These are phyloP conservation scores for Teratosphaeria zuluensis DNA, from an alignment of 2,329 filamentous ascomycete genomes.

Conservation along the genomic window DNA sequence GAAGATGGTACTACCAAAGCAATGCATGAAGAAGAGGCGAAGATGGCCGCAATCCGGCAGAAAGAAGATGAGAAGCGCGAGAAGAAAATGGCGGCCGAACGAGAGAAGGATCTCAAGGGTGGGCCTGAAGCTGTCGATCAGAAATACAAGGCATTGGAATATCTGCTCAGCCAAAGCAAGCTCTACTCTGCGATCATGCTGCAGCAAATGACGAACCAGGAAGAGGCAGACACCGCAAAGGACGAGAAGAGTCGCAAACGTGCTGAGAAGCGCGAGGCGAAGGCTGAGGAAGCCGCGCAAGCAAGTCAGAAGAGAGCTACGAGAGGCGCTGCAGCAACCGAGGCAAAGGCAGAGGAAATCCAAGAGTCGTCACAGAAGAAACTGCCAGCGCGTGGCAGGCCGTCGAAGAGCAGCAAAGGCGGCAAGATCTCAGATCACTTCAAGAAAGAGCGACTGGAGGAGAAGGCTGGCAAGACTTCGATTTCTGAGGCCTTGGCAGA, in stretches of 20 bases:
- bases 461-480: slow-evolving; percentile 42
- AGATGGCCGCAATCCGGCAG: slow-evolving; percentile 33
- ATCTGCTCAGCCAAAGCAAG: slow-evolving; percentile 44
- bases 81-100: slow-evolving; percentile 33
- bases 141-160: slow-evolving; percentile 44
- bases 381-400: slow-evolving; percentile 19
- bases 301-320: slow-evolving; percentile 39
- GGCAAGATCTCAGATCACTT: slow-evolving; percentile 51
- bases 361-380: slow-evolving; percentile 13
- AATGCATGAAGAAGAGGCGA: slow-evolving; percentile 38
- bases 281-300: slow-evolving; percentile 37
- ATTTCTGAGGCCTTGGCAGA: slow-evolving; percentile 50
- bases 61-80: slow-evolving; percentile 38
- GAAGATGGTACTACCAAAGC: slow-evolving; percentile 26
- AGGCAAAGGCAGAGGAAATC: slow-evolving; percentile 14
- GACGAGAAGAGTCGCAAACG: slow-evolving; percentile 37
- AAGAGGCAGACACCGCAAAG: slow-evolving; percentile 37
- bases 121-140: slow-evolving; percentile 37
- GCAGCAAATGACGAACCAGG: slow-evolving; percentile 43
- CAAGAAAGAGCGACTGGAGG: slow-evolving; percentile 48
- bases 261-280: slow-evolving; percentile 36
- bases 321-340: slow-evolving; percentile 22
- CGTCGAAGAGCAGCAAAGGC: slow-evolving; percentile 26
- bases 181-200: slow-evolving; percentile 44
- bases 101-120: slow-evolving; percentile 37